Evolutionary conservation across 2,329 filamentous ascomycete genomes (phyloP).

Genomic region (Xylariaceae sp.): DNA sequence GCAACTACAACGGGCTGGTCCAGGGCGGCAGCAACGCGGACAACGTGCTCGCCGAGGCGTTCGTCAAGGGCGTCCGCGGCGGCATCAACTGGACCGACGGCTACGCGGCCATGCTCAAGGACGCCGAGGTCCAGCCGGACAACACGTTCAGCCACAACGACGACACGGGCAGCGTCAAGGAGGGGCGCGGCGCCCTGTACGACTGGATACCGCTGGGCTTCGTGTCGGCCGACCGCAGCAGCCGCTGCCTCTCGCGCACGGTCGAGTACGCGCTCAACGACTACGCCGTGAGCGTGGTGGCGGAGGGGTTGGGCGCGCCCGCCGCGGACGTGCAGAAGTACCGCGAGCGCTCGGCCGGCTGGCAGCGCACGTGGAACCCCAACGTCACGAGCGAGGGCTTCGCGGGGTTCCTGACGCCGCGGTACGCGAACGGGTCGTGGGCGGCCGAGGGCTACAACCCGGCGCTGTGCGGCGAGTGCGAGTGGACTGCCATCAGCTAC

Average conservation of each 20-base stretch:
- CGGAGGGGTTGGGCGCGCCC: conserved; percentile 40
- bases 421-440: conserved; percentile 36
- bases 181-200: conserved; percentile 49
- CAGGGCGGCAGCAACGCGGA: conserved; percentile 55
- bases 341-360: conserved; percentile 45
- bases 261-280: conserved; percentile 54
- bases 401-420: conserved; percentile 50
- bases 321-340: conserved; percentile 42
- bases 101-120: conserved; percentile 45
- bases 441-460: conserved; percentile 38
- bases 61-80: conserved; percentile 41
- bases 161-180: conserved; percentile 44
- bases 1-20: conserved; percentile 49
- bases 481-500: conserved; percentile 37
- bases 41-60: conserved; percentile 54
- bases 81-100: conserved; percentile 47
- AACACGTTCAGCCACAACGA: conserved; percentile 43
- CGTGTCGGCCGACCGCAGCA: conserved; percentile 45
- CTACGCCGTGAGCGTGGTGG: conserved; percentile 48
- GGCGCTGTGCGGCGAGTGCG: conserved; percentile 44
- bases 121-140: conserved; percentile 46
- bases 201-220: conserved; percentile 52
- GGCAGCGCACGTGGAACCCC: conserved; percentile 53
- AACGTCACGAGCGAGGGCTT: conserved; percentile 38
- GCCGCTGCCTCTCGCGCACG: conserved; percentile 46